Evolutionary conservation across 2,329 filamentous ascomycete species (phyloP), one percentile per base, ranked within the genome.

Genomic region (Fusarium mangiferae): DNA sequence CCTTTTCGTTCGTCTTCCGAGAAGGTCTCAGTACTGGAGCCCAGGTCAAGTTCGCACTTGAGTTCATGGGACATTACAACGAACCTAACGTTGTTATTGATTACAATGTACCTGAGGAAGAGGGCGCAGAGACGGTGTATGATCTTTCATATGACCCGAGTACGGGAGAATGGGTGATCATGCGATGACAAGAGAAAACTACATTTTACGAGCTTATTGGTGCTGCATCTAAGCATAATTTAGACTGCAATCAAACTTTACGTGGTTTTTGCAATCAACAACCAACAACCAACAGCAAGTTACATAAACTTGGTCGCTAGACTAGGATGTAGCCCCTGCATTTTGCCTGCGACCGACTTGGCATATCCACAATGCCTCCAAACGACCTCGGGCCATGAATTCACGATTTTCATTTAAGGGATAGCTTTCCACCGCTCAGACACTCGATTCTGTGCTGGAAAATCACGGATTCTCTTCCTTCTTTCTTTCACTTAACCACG

Each of bases 51-150:
- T 72, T 86, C 1, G 81, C 84, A 28, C 73, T 87, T 7, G 82
- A 86, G 68, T 86, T 87, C 15, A 87, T 87, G 83, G 84, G 85
- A 0, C 81, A 87, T 58, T 87, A 86, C 36, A 80, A 80, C 5
- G 85, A 87, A 70, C 84, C 84, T 0, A 83, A 83, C 42, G 54
- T 86, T 3, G 13, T 52, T 6, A 18, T 78, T 1, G 52, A 51
- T 0, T 74, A 74, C 7, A 22, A 28, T 11, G 30, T 70, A 4
- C 30, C 54, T 0, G 28, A 5, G 0, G 39, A 55, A 0, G 35
- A 46, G 2, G 60, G 28, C 15, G 0, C 2, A 4, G 56, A 62
- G 15, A 48, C 35, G 3, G 30, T 70, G 6, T 70, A 70, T 11
- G 49, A 65, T 41, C 55, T 77, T 5, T 59, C 68, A 20, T 77